A percentile compares a stretch with the other conserved stretches of the same genome.
Conservation (phyloP, 192 early-diverging fungal species). For the Coemansia sp. region DNA sequence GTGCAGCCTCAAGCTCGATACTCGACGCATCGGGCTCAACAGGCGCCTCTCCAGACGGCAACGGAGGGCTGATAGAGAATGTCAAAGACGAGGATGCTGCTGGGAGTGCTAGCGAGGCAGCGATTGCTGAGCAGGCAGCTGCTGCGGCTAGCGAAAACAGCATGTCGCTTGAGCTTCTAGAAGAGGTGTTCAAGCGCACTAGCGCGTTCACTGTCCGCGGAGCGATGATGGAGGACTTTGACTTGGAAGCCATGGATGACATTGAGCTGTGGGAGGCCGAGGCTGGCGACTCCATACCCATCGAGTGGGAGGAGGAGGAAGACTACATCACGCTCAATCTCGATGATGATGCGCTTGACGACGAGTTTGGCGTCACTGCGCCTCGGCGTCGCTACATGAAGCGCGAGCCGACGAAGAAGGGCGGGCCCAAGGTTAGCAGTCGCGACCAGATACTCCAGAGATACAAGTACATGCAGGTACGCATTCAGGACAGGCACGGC, state of each 20-base stretch:
- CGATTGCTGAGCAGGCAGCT: constrained; percentile 6
- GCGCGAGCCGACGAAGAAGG: constrained; percentile 35
- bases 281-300: constrained; percentile 64
- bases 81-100: neutral
- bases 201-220: constrained; percentile 71
- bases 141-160: constrained; percentile 15
- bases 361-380: constrained; percentile 59
- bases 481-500: constrained; percentile 77
- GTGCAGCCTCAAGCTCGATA: constrained; percentile 1
- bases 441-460: constrained; percentile 69
- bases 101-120: neutral
- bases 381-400: constrained; percentile 43
- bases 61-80: neutral
- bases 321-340: constrained; percentile 53
- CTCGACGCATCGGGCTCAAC: constrained; percentile 6
- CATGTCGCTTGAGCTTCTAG: constrained; percentile 72
- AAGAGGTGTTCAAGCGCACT: constrained; percentile 87
- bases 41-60: neutral
- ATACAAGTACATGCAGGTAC: constrained; percentile 87
- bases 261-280: constrained; percentile 78
- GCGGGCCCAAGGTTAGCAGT: constrained; percentile 50
- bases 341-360: constrained; percentile 77
- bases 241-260: constrained; percentile 50
- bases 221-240: constrained; percentile 46
- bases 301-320: constrained; percentile 78